phyloP scores from a whole-genome alignment of 768 basidiomycete genomes.

The Russula olivacea region DNA sequence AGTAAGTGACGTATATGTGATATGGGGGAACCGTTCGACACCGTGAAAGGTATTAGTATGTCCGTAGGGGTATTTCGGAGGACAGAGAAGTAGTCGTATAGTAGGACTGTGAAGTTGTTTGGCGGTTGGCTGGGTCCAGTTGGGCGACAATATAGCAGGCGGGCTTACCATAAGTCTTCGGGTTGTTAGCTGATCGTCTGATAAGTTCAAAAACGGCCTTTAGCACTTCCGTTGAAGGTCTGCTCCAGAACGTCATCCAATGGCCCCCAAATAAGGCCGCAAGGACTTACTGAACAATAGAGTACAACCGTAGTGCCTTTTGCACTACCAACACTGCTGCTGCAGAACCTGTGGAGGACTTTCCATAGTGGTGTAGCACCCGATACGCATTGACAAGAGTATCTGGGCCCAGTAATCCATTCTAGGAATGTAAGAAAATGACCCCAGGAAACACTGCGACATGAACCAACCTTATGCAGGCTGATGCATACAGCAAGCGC shows the following conservation, averaged over 20 bases:
- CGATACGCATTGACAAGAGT: conserved; percentile 2
- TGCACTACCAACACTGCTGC: conserved; percentile 8
- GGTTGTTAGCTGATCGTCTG: conserved; percentile 9
- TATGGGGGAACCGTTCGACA: conserved; percentile 31
- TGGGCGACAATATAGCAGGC: background rate
- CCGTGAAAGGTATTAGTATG: conserved; percentile 8
- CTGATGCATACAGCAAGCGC: conserved; percentile 16
- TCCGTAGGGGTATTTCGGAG: conserved; percentile 16
- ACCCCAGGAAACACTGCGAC: background rate
- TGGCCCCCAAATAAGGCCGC: background rate
- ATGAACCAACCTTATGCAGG: conserved; percentile 17
- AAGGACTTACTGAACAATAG: conserved; percentile 14
- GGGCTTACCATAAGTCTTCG: conserved; percentile 12
- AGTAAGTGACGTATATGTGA: conserved; percentile 52
- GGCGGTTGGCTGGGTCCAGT: background rate
- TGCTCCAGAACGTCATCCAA: conserved; percentile 1
- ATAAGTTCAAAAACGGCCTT: conserved; percentile 14
- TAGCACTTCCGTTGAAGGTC: conserved; percentile 19
- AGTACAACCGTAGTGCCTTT: conserved; percentile 18
- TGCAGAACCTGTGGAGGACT: conserved; percentile 1
- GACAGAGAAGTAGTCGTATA: conserved; percentile 19
- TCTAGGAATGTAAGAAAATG: conserved; percentile 10
- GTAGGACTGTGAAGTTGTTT: conserved; percentile 1
- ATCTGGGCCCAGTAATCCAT: conserved; percentile 17
- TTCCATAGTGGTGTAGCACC: conserved; percentile 3